Percentiles rank a stretch among this genome's conserved stretches.
These are phyloP conservation scores for Alisma plantagoaquatica DNA, from an alignment of 106 monocot species.

Conservation along the genomic window DNA sequence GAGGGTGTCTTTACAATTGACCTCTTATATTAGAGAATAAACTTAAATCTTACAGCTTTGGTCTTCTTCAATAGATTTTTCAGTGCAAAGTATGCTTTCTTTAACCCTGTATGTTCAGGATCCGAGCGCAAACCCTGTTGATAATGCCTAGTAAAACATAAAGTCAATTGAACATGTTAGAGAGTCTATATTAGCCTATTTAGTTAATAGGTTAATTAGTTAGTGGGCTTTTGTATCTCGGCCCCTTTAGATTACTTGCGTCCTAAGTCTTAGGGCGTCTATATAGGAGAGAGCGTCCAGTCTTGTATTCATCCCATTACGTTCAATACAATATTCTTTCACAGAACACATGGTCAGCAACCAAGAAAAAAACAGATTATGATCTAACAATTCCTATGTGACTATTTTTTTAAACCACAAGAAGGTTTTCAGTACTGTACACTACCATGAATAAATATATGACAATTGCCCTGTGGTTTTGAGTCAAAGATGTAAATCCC, in stretches of 20 bases:
- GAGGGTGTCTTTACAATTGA: too few relatives aligned
- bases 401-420: neutral
- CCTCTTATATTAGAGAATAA: too few relatives aligned
- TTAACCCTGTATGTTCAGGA: conserved; percentile 76
- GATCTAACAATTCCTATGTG: neutral
- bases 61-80: conserved; percentile 91
- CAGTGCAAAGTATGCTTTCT: conserved; percentile 93
- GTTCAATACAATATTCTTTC: too few relatives aligned
- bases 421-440: neutral
- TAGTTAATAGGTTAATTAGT: too few relatives aligned
- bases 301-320: too few relatives aligned
- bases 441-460: neutral
- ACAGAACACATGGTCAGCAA: neutral
- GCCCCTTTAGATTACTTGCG: too few relatives aligned
- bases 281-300: too few relatives aligned
- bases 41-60: conserved; percentile 42
- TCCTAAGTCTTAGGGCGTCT: too few relatives aligned
- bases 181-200: too few relatives aligned
- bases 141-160: conserved; percentile 37
- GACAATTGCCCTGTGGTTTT: too few relatives aligned
- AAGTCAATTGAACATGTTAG: neutral
- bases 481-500: too few relatives aligned
- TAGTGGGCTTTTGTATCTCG: too few relatives aligned
- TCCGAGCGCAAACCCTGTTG: conserved; percentile 84
- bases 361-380: neutral